Conservation (phyloP, 495 filamentous ascomycete genomes). For the Hypoxylon lienhwacheense region DNA sequence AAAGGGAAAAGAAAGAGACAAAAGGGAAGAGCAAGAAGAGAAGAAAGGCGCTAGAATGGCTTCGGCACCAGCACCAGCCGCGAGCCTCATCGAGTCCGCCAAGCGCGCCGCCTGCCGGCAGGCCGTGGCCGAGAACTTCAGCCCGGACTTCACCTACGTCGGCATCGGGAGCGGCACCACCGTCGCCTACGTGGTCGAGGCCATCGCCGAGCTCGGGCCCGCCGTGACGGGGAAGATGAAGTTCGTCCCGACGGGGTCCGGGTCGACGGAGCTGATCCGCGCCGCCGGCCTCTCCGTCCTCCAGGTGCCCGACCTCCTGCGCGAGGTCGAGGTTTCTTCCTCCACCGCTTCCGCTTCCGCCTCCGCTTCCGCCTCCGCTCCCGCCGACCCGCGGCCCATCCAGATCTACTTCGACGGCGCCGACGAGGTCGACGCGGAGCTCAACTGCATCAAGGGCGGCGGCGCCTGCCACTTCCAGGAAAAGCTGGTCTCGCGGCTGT, state of each 20-base stretch:
- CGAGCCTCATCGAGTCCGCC: constrained; percentile 67
- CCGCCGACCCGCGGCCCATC: constrained; percentile 46
- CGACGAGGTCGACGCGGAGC: constrained; percentile 91
- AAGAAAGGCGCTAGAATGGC: too few species aligned
- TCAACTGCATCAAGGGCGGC: constrained; percentile 97
- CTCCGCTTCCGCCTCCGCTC: constrained; percentile 25
- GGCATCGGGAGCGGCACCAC: constrained; percentile 95
- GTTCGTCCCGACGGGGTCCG: constrained; percentile 91
- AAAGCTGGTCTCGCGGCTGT: constrained; percentile 86
- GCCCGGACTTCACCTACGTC: constrained; percentile 67
- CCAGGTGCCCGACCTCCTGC: constrained; percentile 57
- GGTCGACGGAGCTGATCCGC: constrained; percentile 80
- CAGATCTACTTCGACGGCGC: constrained; percentile 94
- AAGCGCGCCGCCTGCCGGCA: constrained; percentile 82
- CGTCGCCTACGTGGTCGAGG: constrained; percentile 93
- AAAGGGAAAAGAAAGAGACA: not conserved
- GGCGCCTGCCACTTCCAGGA: constrained; percentile 97
- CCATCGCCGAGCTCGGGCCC: constrained; percentile 72
- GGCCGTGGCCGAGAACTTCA: constrained; percentile 85
- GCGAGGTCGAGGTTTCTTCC: constrained; percentile 34
- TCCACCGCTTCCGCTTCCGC: too few species aligned
- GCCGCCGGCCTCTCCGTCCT: constrained; percentile 73
- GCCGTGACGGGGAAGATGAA: constrained; percentile 63
- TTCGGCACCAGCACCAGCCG: constrained; percentile 12
- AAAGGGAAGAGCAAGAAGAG: too few species aligned